phyloP scores from a whole-genome alignment of 129 eudicot species.

The Centrapalus pauciflorus region DNA sequence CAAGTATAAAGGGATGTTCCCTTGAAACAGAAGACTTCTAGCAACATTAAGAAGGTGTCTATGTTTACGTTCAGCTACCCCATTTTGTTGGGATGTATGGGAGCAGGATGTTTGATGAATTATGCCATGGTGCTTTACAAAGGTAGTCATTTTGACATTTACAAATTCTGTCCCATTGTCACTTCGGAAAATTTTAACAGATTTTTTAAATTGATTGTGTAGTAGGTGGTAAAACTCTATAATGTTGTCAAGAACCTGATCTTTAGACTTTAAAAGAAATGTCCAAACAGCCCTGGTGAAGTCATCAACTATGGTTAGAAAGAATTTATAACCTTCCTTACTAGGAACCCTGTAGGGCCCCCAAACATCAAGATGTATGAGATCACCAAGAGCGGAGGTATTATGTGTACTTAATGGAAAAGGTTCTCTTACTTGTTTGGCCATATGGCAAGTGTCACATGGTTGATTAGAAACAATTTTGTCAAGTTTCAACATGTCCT shows the following conservation, averaged over 20 bases:
- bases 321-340: neutral
- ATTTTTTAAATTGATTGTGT: neutral
- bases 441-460: neutral
- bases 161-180: neutral
- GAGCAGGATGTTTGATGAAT: neutral
- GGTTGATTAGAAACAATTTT: too few relatives aligned
- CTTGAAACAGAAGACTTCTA: neutral
- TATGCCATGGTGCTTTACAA: neutral
- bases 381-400: neutral
- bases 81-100: neutral
- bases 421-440: too few relatives aligned
- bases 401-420: neutral
- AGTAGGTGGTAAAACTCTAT: neutral
- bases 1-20: neutral
- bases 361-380: neutral
- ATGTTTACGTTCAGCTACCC: neutral
- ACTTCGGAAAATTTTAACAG: neutral
- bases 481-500: too few relatives aligned
- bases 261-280: neutral
- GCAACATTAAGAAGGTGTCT: neutral
- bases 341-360: neutral
- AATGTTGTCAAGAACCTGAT: neutral
- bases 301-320: neutral
- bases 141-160: neutral
- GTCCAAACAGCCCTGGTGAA: neutral